Percentiles rank a stretch among this genome's conserved stretches.
Evolutionary conservation across 176 grass and related monocot species (phyloP).

Genomic region (Triticum monococcum): DNA sequence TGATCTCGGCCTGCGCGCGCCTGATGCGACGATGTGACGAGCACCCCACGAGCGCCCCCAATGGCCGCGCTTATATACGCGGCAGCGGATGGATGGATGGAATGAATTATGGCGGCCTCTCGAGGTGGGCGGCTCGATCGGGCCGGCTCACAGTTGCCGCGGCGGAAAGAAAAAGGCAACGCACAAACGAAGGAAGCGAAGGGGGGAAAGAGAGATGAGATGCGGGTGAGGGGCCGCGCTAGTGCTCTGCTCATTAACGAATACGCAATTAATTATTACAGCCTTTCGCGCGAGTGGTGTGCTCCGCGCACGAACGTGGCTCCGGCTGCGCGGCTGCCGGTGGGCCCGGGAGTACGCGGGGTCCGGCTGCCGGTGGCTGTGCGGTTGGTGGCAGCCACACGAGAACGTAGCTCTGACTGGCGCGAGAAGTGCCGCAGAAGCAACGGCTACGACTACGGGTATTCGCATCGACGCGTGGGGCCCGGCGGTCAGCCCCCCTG

Average conservation of each 20-base stretch:
- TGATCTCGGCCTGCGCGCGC: neutral
- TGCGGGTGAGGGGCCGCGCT: neutral
- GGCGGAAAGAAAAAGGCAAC: slow-evolving; percentile 28
- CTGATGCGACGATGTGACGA: neutral
- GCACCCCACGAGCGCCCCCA: neutral
- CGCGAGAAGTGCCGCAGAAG: neutral
- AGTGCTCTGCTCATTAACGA: slow-evolving; percentile 6
- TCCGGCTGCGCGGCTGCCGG: too few relatives aligned
- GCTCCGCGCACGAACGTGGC: neutral
- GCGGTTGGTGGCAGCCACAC: too few relatives aligned
- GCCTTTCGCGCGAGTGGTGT: neutral
- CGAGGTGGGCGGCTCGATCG: neutral
- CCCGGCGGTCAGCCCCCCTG: neutral
- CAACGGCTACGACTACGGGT: neutral
- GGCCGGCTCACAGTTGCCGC: slow-evolving; percentile 44
- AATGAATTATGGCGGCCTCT: slow-evolving; percentile 24
- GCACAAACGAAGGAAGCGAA: neutral
- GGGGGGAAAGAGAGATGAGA: neutral
- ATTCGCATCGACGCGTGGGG: neutral
- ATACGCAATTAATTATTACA: slow-evolving; percentile 12
- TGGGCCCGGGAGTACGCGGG: accelerated
- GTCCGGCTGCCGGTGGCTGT: neutral
- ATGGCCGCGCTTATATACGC: slow-evolving; percentile 37
- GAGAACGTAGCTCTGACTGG: neutral
- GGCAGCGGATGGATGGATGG: neutral